Evolutionary conservation across 108 stramenopile species (phyloP), one percentile per base, ranked within the genome.

Genomic region (Asterionellopsis glacialis): DNA sequence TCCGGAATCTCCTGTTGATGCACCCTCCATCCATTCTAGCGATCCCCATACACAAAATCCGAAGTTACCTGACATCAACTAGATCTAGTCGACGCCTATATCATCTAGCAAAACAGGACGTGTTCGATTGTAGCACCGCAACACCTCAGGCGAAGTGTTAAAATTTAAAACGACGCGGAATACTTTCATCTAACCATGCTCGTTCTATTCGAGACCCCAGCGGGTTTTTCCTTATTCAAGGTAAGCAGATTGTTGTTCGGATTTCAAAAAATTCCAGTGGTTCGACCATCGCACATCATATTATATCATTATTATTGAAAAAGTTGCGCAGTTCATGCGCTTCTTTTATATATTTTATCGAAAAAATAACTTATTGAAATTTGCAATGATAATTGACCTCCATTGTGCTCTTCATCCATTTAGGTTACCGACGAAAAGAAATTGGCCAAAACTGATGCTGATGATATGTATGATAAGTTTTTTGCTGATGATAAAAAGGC

Each of bases 161-260:
- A 33, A 7, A 33, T 33, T 33, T 33, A 33, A 33, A 5, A 33
- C 33, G 33, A 5, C 33, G 33, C 33, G 2, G 33, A 54, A 4
- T 15, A 54, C 22, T 4, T 16, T 22, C 9, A 54, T 15, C 19
- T 22, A 24, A 76, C 33, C 65, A 99, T 99, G 99, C 81, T 98
- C 61, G 93, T 99, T 14, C 79, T 99, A 23, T 99, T 99, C 59
- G 99, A 99, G 70, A 98, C 99, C 25, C 95, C 98, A 11, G 98
- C 95, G 44, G 99, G 99, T 6, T 98, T 97, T 68, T 97, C 98
- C 50, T 77, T 99, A 12, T 99, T 99, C 77, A 98, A 99, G 87
- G 94, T 98, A 63, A 62, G 85, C 55, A 55, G 43, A 18, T 41
- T 45, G 13, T 25, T 28, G 18, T 21, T 53, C 13, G 7, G 24